Percentiles rank a stretch among this genome's conserved stretches.
These are phyloP conservation scores for Fusarium heterosporum DNA, from an alignment of 2,329 filamentous ascomycete genomes.

Conservation along the genomic window DNA sequence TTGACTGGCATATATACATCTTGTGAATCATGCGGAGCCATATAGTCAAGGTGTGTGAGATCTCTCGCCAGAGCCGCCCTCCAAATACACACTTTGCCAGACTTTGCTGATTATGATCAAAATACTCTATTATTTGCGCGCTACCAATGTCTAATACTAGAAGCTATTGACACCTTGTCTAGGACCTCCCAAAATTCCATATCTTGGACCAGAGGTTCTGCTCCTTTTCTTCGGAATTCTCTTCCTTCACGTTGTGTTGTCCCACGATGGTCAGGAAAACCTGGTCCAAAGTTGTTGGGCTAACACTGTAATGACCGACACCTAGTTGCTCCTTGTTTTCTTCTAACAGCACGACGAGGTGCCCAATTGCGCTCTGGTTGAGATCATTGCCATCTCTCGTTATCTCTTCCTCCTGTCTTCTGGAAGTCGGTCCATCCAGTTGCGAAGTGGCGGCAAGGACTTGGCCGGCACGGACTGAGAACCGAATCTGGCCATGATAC, in stretches of 20 bases:
- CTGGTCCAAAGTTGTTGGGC: constrained; percentile 87
- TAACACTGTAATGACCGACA: constrained; percentile 88
- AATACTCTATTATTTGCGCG: neutral
- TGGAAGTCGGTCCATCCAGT: constrained; percentile 23
- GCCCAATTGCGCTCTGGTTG: constrained; percentile 69
- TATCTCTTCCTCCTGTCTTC: constrained; percentile 41
- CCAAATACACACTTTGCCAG: neutral
- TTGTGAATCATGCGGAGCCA: too few relatives aligned
- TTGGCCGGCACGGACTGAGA: constrained; percentile 73
- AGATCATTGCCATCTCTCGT: constrained; percentile 41
- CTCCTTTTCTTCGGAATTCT: constrained; percentile 63
- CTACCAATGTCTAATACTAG: neutral
- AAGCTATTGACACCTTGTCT: neutral
- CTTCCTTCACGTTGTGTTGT: constrained; percentile 81
- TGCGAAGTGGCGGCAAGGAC: constrained; percentile 48
- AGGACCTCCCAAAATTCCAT: constrained; percentile 38
- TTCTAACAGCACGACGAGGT: constrained; percentile 79
- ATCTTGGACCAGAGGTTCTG: constrained; percentile 42
- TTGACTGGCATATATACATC: too few relatives aligned
- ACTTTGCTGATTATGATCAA: neutral
- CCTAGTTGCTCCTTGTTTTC: constrained; percentile 74
- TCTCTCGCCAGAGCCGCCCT: neutral
- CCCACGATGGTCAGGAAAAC: constrained; percentile 90
- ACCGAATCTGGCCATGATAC: constrained; percentile 89
- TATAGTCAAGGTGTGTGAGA: neutral